Conservation (phyloP, 306 rosid genomes). For the Quercus aquifolioides region DNA sequence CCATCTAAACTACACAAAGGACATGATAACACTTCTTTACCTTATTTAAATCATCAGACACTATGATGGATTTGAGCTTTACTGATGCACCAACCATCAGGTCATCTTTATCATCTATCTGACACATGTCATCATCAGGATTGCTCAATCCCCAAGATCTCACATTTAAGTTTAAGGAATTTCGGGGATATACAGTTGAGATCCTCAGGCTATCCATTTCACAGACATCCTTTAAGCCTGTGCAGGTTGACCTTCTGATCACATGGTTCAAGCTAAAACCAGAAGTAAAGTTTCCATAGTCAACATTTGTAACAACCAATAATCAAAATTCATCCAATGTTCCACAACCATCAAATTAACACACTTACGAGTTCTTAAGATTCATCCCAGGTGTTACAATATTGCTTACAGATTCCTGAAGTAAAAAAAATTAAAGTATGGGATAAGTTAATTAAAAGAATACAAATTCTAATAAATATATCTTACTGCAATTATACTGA, state of each 20-base stretch:
- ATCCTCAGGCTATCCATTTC: slow-evolving; percentile 60
- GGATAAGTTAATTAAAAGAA: slow-evolving; percentile 10
- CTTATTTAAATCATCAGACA: slow-evolving; percentile 54
- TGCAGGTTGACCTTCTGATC: slow-evolving; percentile 50
- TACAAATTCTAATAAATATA: slow-evolving; percentile 15
- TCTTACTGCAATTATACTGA: slow-evolving; percentile 33
- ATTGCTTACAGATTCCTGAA: slow-evolving; percentile 60
- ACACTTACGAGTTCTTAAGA: slow-evolving; percentile 60
- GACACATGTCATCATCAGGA: slow-evolving; percentile 74
- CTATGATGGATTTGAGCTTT: slow-evolving; percentile 42
- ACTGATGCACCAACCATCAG: slow-evolving; percentile 45
- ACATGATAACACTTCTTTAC: slow-evolving; percentile 29
- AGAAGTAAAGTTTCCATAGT: slow-evolving; percentile 21
- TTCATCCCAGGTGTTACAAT: slow-evolving; percentile 45
- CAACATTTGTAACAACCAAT: slow-evolving; percentile 11
- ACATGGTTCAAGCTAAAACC: slow-evolving; percentile 45
- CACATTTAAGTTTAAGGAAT: slow-evolving; percentile 34
- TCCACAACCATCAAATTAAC: slow-evolving; percentile 19
- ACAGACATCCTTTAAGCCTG: slow-evolving; percentile 71
- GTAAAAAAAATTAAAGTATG: slow-evolving; percentile 13
- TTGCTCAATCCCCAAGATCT: slow-evolving; percentile 47
- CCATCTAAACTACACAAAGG: slow-evolving; percentile 21
- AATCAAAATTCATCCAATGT: slow-evolving; percentile 11
- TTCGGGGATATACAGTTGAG: slow-evolving; percentile 51
- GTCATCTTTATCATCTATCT: slow-evolving; percentile 67